A percentile compares a stretch with the other conserved stretches of the same genome.
phyloP scores from a whole-genome alignment of 169 alveolate species.

The Plasmodium ovale region DNA sequence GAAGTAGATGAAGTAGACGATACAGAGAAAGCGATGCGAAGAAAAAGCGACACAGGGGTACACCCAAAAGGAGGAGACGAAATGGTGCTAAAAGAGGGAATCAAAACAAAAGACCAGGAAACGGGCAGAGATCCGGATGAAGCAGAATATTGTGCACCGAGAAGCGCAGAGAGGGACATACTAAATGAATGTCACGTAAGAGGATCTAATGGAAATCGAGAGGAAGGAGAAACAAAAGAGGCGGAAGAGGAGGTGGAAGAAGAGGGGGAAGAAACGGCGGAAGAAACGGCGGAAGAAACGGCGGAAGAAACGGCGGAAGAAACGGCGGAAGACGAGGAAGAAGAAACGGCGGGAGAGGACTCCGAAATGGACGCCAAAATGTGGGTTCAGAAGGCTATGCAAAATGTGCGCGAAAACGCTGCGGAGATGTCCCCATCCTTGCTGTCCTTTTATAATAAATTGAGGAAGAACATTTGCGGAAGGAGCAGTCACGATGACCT shows the following conservation, averaged over 20 bases:
- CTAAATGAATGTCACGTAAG: not conserved
- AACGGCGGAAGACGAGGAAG: not conserved
- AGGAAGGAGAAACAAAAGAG: not conserved
- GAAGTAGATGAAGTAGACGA: not conserved
- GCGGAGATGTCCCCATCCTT: not conserved
- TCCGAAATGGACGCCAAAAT: not conserved
- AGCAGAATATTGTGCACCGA: too few relatives aligned
- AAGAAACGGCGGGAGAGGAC: not conserved
- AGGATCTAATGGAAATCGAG: not conserved
- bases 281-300: not conserved
- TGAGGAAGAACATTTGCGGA: not conserved
- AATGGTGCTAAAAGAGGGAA: too few relatives aligned
- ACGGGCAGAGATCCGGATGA: too few relatives aligned
- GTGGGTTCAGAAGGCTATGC: not conserved
- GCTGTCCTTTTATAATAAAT: not conserved
- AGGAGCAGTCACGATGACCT: not conserved
- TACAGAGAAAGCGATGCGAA: not conserved
- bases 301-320: not conserved
- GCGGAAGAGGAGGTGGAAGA: not conserved
- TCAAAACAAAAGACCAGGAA: too few relatives aligned
- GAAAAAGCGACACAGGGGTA: too few relatives aligned
- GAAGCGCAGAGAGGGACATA: not conserved
- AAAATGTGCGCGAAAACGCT: not conserved
- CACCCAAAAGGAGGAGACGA: too few relatives aligned
- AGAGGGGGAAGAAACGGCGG: not conserved